phyloP scores from a whole-genome alignment of 2,329 filamentous ascomycete species.

The Lachnellula hyalina region DNA sequence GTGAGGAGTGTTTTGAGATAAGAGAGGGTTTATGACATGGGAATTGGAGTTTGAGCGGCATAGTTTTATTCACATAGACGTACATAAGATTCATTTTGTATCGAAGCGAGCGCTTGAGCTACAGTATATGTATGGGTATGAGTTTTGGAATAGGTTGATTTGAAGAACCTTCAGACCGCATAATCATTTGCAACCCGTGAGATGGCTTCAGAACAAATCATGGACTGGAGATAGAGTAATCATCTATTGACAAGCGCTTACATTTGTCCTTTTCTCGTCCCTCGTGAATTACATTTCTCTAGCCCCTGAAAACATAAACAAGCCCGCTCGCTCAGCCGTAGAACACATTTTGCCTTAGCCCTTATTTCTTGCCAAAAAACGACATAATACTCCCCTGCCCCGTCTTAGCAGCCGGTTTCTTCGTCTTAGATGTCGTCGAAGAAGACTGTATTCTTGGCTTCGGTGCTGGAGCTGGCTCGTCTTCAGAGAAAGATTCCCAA shows the following conservation, averaged over 20 bases:
- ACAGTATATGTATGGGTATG: no score
- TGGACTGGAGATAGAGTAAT: not conserved
- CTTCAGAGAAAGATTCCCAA: slow-evolving; percentile 94
- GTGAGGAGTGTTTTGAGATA: slow-evolving; percentile 5
- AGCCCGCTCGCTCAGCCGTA: not conserved
- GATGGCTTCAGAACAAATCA: no score
- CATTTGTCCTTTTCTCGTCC: not conserved
- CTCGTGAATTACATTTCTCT: not conserved
- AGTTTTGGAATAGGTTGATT: no score
- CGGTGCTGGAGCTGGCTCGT: slow-evolving; percentile 60
- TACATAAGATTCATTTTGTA: no score
- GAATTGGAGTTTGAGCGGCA: not conserved
- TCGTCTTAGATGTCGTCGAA: slow-evolving; percentile 42
- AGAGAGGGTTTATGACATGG: not conserved
- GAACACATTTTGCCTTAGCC: not conserved
- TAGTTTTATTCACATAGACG: not conserved
- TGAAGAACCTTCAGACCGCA: not conserved
- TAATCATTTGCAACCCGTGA: not conserved
- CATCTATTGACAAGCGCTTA: not conserved
- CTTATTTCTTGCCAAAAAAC: slow-evolving; percentile 75
- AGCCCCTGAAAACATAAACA: not conserved
- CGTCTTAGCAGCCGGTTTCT: slow-evolving; percentile 52
- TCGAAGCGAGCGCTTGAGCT: no score
- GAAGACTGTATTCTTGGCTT: slow-evolving; percentile 43
- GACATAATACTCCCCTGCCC: slow-evolving; percentile 83